Percentiles rank a stretch among this genome's conserved stretches.
Evolutionary conservation across 345 rosid genomes (phyloP).

Genomic region (Rhizophora mangle): DNA sequence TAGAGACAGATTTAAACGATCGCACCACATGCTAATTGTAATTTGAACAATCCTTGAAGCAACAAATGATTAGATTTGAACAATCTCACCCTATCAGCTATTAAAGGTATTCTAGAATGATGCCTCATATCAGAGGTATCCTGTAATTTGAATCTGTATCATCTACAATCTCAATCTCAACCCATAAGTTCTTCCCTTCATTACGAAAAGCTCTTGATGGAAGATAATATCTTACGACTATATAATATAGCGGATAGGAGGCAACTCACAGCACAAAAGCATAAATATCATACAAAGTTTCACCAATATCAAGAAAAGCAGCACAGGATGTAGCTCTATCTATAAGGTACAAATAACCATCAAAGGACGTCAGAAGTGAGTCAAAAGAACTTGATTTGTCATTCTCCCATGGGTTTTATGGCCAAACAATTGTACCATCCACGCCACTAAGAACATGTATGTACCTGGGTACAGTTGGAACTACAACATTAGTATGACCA

Average conservation of each 20-base stretch:
- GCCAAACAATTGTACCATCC: slow-evolving; percentile 81
- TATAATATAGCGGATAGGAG: slow-evolving; percentile 2
- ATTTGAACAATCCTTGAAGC: too few species aligned
- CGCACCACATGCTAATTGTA: too few species aligned
- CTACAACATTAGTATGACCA: slow-evolving; percentile 86
- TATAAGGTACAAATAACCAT: slow-evolving; percentile 91
- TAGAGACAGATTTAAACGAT: too few species aligned
- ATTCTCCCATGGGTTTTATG: slow-evolving; percentile 98
- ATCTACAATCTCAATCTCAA: slow-evolving; percentile 92
- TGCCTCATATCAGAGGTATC: too few species aligned
- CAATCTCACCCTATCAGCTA: too few species aligned
- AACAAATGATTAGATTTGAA: too few species aligned
- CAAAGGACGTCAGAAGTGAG: slow-evolving; percentile 92
- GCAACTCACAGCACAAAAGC: slow-evolving; percentile 12
- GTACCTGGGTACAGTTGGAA: slow-evolving; percentile 86
- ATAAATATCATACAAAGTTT: slow-evolving; percentile 75
- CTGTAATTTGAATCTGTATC: slow-evolving; percentile 41
- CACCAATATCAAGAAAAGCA: slow-evolving; percentile 95
- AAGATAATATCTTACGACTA: slow-evolving; percentile 3
- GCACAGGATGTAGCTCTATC: slow-evolving; percentile 96
- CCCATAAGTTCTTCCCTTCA: slow-evolving; percentile 96
- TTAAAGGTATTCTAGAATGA: too few species aligned
- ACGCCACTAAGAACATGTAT: slow-evolving; percentile 85
- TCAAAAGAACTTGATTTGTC: slow-evolving; percentile 93
- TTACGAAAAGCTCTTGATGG: slow-evolving; percentile 91